These are phyloP conservation scores for Acarospora socialis DNA, from an alignment of 2,329 filamentous ascomycete genomes.

Conservation along the genomic window DNA sequence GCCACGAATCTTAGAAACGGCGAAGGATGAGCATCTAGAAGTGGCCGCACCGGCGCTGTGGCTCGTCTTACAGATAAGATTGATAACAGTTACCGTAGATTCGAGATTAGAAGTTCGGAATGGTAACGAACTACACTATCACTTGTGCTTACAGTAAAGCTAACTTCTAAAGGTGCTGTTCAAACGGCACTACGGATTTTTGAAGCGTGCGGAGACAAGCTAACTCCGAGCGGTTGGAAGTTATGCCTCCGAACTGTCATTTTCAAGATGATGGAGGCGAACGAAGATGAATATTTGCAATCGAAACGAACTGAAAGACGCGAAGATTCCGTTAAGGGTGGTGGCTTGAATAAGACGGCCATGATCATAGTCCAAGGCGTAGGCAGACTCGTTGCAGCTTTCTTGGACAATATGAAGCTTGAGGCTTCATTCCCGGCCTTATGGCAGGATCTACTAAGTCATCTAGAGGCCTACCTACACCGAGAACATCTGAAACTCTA, in stretches of 20 bases:
- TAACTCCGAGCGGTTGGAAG: slow-evolving; percentile 67
- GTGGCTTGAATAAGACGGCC: slow-evolving; percentile 27
- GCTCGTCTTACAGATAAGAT: slow-evolving; percentile 58
- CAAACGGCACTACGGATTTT: slow-evolving; percentile 86
- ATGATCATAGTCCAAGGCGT: slow-evolving; percentile 24
- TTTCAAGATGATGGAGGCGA: slow-evolving; percentile 59
- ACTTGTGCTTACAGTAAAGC: slow-evolving; percentile 25
- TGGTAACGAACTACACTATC: slow-evolving; percentile 34
- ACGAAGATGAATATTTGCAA: slow-evolving; percentile 43
- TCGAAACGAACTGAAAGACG: slow-evolving; percentile 15
- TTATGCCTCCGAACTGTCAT: slow-evolving; percentile 69
- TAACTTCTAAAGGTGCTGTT: slow-evolving; percentile 48
- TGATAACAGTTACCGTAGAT: slow-evolving; percentile 59
- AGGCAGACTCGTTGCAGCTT: slow-evolving; percentile 17
- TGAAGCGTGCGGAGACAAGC: slow-evolving; percentile 72
- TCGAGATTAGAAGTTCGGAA: slow-evolving; percentile 63
- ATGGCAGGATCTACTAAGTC: slow-evolving; percentile 10
- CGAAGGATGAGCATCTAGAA: neutral
- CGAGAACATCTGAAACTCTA: slow-evolving; percentile 9
- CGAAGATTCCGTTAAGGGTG: slow-evolving; percentile 13
- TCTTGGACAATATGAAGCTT: slow-evolving; percentile 26
- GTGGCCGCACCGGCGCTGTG: slow-evolving; percentile 50
- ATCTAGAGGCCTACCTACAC: slow-evolving; percentile 7
- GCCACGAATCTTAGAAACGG: neutral
- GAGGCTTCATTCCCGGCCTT: slow-evolving; percentile 16